Base-by-base conservation (phyloP, 75 land plant genomes). In the Picea sitchensis region DNA sequence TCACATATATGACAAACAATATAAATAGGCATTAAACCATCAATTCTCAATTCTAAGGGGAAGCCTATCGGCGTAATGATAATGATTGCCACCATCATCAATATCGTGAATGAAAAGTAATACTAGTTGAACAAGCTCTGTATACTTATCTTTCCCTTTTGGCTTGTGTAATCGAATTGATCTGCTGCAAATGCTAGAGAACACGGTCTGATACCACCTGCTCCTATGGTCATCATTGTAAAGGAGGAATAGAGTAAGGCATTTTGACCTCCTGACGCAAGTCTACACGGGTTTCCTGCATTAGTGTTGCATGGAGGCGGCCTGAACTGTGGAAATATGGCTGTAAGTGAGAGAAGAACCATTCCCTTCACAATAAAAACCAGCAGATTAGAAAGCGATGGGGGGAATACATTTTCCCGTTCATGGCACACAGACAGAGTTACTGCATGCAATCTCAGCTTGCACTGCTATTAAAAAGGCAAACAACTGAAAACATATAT, bases 101-200 rank as follows among this genome's bases (percentile, higher is more conserved):
- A 82, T 12, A 83, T 59, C 0, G 90, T 85, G 81, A 85, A 83
- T 30, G 90, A 78, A 73, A 80, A 71, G 78, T 88, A 92, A 82
- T 88, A 92, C 95, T 93, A 88, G 75, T 92, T 92, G 82, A 78
- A 92, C 85, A 83, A 92, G 79, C 92, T 92, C 79, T 86, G 85
- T 2, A 91, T 88, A 14, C 82, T 88, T 41, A 34, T 83, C 23
- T 82, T 61, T 2, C 91, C 91, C 17, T 88, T 69, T 12, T 86
- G 80, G 3, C 87, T 91, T 4, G 78, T 80, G 32, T 76, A 32
- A 31, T 90, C 92, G 83, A 92, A 92, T 58, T 92, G 94, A 60
- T 92, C 94, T 20, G 89, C 91, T 8, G 91, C 94, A 56, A 92
- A 92, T 0, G 94, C 86, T 34, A 88, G 56, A 82, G 80, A 88